phyloP scores from a whole-genome alignment of 78 protist genomes.

The Cavenderia fasciculata region DNA sequence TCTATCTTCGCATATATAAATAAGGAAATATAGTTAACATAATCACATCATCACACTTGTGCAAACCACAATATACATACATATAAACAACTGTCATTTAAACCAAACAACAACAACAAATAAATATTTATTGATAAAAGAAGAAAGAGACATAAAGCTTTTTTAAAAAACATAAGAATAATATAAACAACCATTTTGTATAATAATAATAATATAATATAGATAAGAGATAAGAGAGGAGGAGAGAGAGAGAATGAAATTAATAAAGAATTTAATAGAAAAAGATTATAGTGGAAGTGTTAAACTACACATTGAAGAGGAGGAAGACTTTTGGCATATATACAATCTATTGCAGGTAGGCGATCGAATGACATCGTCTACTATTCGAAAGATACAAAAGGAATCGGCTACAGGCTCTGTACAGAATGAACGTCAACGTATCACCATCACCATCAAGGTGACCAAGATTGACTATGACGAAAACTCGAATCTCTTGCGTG shows the following conservation, averaged over 20 bases:
- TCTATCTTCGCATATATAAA: too few species aligned
- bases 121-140: background rate
- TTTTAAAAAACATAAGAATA: background rate
- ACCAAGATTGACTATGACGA: conserved; percentile 84
- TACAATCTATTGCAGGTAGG: conserved; percentile 81
- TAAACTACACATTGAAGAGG: conserved; percentile 68
- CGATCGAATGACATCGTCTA: conserved; percentile 66
- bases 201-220: background rate
- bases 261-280: conserved; percentile 63
- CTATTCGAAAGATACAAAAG: conserved; percentile 85
- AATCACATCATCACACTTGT: too few species aligned
- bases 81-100: background rate
- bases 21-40: too few species aligned
- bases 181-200: background rate
- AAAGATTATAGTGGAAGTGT: conserved; percentile 49
- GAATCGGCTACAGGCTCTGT: conserved; percentile 87
- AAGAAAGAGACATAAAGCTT: background rate
- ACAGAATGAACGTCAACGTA: conserved; percentile 54
- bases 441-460: conserved; percentile 80
- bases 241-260: conserved; percentile 22
- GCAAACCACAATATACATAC: too few species aligned
- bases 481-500: conserved; percentile 70
- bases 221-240: background rate
- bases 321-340: conserved; percentile 89
- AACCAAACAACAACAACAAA: background rate